Conservation (phyloP, 1,139 yeast genomes). For the Protomyces arabidopsidicola region DNA sequence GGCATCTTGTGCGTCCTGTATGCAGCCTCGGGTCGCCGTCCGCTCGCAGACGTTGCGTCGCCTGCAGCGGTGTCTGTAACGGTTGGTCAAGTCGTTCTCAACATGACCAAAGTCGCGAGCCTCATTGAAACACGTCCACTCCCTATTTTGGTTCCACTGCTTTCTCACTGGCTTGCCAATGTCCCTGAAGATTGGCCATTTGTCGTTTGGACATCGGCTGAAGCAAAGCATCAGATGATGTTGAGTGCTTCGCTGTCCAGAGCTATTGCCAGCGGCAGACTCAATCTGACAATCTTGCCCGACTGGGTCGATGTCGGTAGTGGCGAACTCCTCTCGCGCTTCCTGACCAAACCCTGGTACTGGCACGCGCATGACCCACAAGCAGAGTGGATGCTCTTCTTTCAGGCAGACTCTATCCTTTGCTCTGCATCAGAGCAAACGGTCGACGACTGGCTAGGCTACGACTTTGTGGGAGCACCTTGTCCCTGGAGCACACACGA, state of each 20-base stretch:
- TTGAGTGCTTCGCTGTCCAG: not conserved
- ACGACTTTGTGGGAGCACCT: conserved; percentile 20
- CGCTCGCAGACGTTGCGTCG: not conserved
- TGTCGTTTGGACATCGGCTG: conserved; percentile 11
- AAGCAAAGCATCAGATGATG: not conserved
- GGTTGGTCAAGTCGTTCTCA: not conserved
- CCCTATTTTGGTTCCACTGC: conserved; percentile 15
- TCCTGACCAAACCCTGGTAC: conserved; percentile 24
- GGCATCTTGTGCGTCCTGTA: not conserved
- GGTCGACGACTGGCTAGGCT: conserved; percentile 23
- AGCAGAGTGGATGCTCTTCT: conserved; percentile 26
- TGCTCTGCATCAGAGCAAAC: conserved; percentile 18
- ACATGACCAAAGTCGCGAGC: conserved; percentile 20
- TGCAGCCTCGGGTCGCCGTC: not conserved
- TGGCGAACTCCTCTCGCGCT: conserved; percentile 12
- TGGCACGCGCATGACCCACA: conserved; percentile 5
- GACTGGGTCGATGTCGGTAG: conserved; percentile 3
- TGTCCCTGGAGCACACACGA: not conserved
- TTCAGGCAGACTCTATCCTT: conserved; percentile 12
- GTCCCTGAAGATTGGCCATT: conserved; percentile 23
- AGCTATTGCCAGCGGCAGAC: conserved; percentile 1
- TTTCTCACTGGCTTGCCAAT: conserved; percentile 15
- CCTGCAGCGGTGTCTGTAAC: not conserved
- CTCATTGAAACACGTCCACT: conserved; percentile 24
- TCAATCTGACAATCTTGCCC: conserved; percentile 14